These are phyloP conservation scores for Podila clonocystis DNA, from an alignment of 192 early-diverging fungal species.

Conservation along the genomic window DNA sequence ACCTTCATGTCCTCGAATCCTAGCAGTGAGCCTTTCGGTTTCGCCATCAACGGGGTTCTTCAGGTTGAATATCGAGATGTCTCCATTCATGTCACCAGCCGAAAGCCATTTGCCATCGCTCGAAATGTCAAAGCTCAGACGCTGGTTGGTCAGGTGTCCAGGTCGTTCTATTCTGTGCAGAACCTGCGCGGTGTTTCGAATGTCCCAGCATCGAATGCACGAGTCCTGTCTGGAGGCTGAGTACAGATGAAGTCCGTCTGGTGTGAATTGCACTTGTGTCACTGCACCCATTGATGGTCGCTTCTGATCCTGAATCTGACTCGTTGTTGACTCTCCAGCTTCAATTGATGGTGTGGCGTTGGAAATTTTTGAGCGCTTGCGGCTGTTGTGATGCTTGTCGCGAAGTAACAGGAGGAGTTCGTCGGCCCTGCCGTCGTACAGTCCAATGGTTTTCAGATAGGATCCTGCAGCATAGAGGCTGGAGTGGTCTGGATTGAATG, in stretches of 20 bases:
- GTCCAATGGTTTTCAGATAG: slow-evolving; percentile 71
- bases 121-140: slow-evolving; percentile 78
- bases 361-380: slow-evolving; percentile 60
- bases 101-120: slow-evolving; percentile 63
- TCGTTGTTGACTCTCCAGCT: too few relatives aligned
- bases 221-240: slow-evolving; percentile 69
- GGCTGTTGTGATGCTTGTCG: slow-evolving; percentile 37
- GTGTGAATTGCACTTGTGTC: slow-evolving; percentile 72
- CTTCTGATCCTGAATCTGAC: not conserved
- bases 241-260: slow-evolving; percentile 71
- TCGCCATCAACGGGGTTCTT: slow-evolving; percentile 21
- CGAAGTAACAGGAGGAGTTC: slow-evolving; percentile 62
- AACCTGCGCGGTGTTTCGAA: slow-evolving; percentile 76
- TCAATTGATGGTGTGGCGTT: not conserved
- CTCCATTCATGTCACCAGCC: slow-evolving; percentile 65
- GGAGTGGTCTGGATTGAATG: slow-evolving; percentile 71
- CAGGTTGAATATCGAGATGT: slow-evolving; percentile 55
- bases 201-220: slow-evolving; percentile 82
- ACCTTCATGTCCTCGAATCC: slow-evolving; percentile 42
- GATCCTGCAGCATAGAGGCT: slow-evolving; percentile 81
- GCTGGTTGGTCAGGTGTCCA: slow-evolving; percentile 72
- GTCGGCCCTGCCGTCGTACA: slow-evolving; percentile 68
- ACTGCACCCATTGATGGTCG: slow-evolving; percentile 20
- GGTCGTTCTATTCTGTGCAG: slow-evolving; percentile 58
- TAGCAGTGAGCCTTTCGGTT: slow-evolving; percentile 9